A percentile compares a stretch with the other conserved stretches of the same genome.
phyloP scores from a whole-genome alignment of 345 rosid species.

The Nasturtium officinale region DNA sequence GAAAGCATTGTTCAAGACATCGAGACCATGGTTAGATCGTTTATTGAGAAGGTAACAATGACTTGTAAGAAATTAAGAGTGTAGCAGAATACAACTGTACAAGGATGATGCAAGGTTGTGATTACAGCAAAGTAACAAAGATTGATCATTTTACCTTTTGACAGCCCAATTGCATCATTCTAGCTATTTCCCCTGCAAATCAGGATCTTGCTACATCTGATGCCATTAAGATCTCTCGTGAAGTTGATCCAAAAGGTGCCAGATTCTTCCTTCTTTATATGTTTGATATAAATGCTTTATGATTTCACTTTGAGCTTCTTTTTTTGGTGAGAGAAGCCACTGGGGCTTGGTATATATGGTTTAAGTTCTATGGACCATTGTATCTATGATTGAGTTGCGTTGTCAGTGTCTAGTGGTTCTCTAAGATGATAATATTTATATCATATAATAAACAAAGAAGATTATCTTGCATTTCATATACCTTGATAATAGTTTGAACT shows the following conservation, averaged over 20 bases:
- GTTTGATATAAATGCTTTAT: slow-evolving; percentile 1
- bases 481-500: slow-evolving; percentile 11
- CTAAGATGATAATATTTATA: not conserved
- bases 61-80: slow-evolving; percentile 4
- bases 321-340: not conserved
- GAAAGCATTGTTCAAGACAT: slow-evolving; percentile 89
- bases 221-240: slow-evolving; percentile 95
- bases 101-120: not conserved
- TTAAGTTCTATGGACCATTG: not conserved
- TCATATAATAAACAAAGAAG: not conserved
- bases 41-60: slow-evolving; percentile 78
- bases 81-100: not conserved
- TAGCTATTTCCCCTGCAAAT: slow-evolving; percentile 98
- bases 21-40: slow-evolving; percentile 85
- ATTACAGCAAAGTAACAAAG: slow-evolving; percentile 18
- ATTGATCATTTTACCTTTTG: slow-evolving; percentile 33
- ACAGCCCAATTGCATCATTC: slow-evolving; percentile 92
- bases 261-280: not conserved
- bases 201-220: slow-evolving; percentile 99
- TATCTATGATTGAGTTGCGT: slow-evolving; percentile 13
- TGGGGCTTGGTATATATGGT: not conserved
- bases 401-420: slow-evolving; percentile 1
- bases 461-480: not conserved
- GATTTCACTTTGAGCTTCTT: not conserved
- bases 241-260: slow-evolving; percentile 93